Conservation (phyloP, 169 alveolate species). For the Plasmodium coatneyi region DNA sequence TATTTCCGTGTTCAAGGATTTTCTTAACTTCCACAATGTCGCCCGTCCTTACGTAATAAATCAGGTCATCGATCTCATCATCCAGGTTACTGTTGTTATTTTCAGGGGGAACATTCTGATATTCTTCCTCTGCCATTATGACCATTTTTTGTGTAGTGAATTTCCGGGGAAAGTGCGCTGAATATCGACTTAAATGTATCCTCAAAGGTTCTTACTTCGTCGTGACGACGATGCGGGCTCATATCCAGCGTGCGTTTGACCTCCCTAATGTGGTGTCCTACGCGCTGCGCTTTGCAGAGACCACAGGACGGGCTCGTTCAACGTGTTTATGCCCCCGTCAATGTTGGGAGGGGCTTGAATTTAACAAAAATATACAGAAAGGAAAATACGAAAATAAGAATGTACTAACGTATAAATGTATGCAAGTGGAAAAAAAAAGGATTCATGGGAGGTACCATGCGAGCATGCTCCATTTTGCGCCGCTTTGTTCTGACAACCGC, state of each 20-base stretch:
- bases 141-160: not conserved
- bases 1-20: slow-evolving; percentile 35
- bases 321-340: not conserved
- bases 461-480: not conserved
- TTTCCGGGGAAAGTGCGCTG: not conserved
- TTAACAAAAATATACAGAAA: not conserved
- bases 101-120: not conserved
- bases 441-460: not conserved
- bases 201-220: not conserved
- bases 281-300: not conserved
- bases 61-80: slow-evolving; percentile 36
- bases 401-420: not conserved
- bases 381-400: not conserved
- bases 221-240: not conserved
- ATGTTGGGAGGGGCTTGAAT: not conserved
- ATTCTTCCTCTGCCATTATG: not conserved
- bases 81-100: not conserved
- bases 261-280: not conserved
- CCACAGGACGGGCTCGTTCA: not conserved
- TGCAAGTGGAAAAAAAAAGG: not conserved
- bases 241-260: not conserved
- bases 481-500: not conserved
- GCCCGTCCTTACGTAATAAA: slow-evolving; percentile 53
- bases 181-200: not conserved
- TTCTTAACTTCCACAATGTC: slow-evolving; percentile 52